Evolutionary conservation across 345 rosid genomes (phyloP), one percentile per base, ranked within the genome.

Genomic region (Cardiospermum halicacabum): DNA sequence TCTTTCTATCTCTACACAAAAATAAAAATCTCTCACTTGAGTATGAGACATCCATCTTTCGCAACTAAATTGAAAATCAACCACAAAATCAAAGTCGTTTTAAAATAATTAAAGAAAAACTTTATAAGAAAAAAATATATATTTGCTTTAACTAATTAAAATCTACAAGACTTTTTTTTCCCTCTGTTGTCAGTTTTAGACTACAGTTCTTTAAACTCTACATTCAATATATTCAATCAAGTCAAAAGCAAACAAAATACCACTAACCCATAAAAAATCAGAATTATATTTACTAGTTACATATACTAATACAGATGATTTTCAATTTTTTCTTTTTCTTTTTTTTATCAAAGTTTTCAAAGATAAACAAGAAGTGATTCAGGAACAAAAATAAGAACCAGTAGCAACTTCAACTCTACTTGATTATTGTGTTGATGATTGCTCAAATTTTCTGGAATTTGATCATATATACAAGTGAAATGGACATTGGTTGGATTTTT

Each of bases 151-250:
- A 32, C 45, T 48, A 65, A 42, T 42, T 59, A 68, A 57, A 77
- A 72, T 74, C 81, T 66, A 76, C 62, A 67, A 31, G 57, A 11
- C 50, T 2, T 15, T 18, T 57, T 34, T 51, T 10, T 26, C n/a
- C 65, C 45, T 70, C 55, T 55, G 57, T 59, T 56, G 72, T 76
- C 78, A 68, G 78, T 70, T 67, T 63, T 34, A 34, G 55, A 77
- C 79, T 60, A 72, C 79, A 68, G 82, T 77, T 73, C 53, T 62
- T 45, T 28, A 53, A 50, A 69, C 70, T 48, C 76, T 72, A 22
- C 60, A 66, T 43, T 60, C 50, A 45, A 12, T 32, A 25, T 40
- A 56, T 36, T 68, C 72, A 76, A 76, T 75, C 69, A 57, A 47
- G 64, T 66, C 74, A 72, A 77, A 76, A 71, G 30, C 37, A 58